These are phyloP conservation scores for Phytomonas sp. DNA, from an alignment of 208 protist species.

Conservation along the genomic window DNA sequence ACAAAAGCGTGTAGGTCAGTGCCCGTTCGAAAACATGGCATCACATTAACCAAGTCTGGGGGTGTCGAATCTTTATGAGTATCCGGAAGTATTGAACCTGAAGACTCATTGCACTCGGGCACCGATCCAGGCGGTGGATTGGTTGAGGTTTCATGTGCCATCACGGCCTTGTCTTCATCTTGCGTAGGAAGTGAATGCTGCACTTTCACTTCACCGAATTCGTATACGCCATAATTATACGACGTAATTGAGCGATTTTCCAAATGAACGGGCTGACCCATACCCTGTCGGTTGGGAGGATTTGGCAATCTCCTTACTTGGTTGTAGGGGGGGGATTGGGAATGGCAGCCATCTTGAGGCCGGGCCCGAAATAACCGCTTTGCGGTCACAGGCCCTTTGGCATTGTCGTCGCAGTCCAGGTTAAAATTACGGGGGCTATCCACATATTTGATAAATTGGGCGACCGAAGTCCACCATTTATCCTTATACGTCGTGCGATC, in stretches of 20 bases:
- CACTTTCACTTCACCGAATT: background rate
- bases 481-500: slow-evolving; percentile 24
- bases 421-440: slow-evolving; percentile 31
- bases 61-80: background rate
- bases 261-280: background rate
- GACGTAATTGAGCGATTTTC: background rate
- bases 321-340: background rate
- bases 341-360: background rate
- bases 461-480: slow-evolving; percentile 31
- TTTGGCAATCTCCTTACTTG: background rate
- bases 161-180: background rate
- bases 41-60: background rate
- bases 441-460: slow-evolving; percentile 21
- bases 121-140: background rate
- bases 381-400: background rate
- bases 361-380: background rate
- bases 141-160: background rate
- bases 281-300: background rate
- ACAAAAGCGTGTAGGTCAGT: background rate
- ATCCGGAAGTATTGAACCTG: background rate
- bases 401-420: slow-evolving; percentile 25
- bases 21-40: background rate
- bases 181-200: background rate
- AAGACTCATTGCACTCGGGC: background rate
- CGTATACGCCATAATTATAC: background rate